These are phyloP conservation scores for Rubia tinctorum DNA, from an alignment of 305 asterid species.

Conservation along the genomic window DNA sequence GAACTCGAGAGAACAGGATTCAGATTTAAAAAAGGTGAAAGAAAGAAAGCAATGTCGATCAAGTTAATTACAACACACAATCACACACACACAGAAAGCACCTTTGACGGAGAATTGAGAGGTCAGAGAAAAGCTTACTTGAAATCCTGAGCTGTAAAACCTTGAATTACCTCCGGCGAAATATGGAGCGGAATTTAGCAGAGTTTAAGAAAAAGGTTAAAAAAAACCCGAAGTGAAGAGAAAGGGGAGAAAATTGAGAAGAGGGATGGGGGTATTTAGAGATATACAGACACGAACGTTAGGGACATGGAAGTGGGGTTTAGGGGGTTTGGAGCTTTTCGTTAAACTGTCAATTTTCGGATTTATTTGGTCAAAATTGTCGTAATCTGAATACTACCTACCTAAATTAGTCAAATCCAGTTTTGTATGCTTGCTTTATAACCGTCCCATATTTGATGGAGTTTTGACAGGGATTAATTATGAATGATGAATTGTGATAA, in stretches of 20 bases:
- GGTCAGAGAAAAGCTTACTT: not conserved
- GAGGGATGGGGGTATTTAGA: constrained; percentile 18
- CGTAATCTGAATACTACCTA: not conserved
- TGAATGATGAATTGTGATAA: not conserved
- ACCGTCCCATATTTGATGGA: not conserved
- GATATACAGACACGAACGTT: constrained; percentile 23
- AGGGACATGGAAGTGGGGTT: not conserved
- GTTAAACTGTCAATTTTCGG: constrained; percentile 7
- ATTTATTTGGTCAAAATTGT: not conserved
- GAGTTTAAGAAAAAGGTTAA: constrained; percentile 1
- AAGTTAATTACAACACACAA: not conserved
- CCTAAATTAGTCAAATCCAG: not conserved
- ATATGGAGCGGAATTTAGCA: not conserved
- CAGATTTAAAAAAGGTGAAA: too few relatives aligned
- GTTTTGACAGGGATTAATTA: not conserved
- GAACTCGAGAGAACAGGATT: too few relatives aligned
- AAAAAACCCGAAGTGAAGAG: not conserved
- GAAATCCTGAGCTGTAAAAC: not conserved
- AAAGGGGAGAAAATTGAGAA: not conserved
- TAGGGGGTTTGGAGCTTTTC: not conserved
- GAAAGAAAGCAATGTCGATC: not conserved
- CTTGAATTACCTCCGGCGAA: not conserved
- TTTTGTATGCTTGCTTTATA: not conserved
- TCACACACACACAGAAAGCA: not conserved
- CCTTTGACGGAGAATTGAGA: not conserved